Conservation (phyloP, 192 early-diverging fungal species). For the Dispira simplex region DNA sequence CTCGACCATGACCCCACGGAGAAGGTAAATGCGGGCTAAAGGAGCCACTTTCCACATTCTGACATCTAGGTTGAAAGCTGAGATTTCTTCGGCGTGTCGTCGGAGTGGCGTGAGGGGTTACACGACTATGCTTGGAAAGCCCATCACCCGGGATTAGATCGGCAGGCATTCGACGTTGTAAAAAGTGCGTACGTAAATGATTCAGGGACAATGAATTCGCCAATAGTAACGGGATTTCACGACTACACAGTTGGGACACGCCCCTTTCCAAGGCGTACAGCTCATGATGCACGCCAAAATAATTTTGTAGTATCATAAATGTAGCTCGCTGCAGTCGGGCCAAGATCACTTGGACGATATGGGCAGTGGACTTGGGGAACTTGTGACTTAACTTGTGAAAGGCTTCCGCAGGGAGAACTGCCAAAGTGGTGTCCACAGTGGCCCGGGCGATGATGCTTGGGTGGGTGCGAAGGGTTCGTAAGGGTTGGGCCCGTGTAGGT, state of each 20-base stretch:
- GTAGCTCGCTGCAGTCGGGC: conserved; percentile 93
- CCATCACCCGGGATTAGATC: conserved; percentile 12
- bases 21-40: too few relatives aligned
- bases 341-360: conserved; percentile 91
- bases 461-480: conserved; percentile 17
- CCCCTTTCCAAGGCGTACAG: conserved; percentile 71
- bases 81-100: background rate
- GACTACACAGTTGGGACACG: conserved; percentile 57
- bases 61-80: too few relatives aligned
- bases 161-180: conserved; percentile 14
- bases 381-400: conserved; percentile 80
- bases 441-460: conserved; percentile 76
- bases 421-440: conserved; percentile 74
- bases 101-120: background rate
- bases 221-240: conserved; percentile 26
- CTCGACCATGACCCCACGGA: too few relatives aligned
- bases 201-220: background rate
- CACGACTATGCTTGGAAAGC: conserved; percentile 4
- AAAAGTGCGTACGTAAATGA: conserved; percentile 16
- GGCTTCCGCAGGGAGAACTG: conserved; percentile 84
- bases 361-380: conserved; percentile 83
- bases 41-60: too few relatives aligned
- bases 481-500: background rate
- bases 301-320: conserved; percentile 75
- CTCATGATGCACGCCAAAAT: conserved; percentile 74